Base-by-base conservation (phyloP, 441 rosid species). In the Pelargonium cotyledonis region DNA sequence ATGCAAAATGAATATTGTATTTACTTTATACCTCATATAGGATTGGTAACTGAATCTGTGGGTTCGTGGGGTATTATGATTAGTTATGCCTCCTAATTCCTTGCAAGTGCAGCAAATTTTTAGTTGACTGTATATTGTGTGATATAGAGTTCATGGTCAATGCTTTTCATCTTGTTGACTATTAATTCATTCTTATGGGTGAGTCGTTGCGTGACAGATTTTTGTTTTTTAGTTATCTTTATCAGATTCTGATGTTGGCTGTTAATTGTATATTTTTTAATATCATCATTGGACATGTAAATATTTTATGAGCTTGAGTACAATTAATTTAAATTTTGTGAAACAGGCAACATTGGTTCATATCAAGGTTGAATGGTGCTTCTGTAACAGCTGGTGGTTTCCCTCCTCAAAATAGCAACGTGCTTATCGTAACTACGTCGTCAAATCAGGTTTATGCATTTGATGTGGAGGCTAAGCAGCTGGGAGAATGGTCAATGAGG, bases 271-370 rank as follows among this genome's bases (percentile, higher is more conserved):
- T 31, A 31, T 31, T 31, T 5, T 31, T 31, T 3, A 31, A 31
- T 31, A 31, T 31, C 38, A 31, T 5, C 38, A 31, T 31, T 31
- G 38, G 38, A 31, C 38, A 31, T 31, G 38, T 31, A 31, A 31
- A 31, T 31, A 4, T 31, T 31, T 31, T 1, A 58, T 70, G 68
- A 57, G 67, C 68, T 71, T 38, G 79, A 46, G 43, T 61, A 5
- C 43, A 69, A 68, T 57, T 53, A 21, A 0, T 63, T 55, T 71
- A 53, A 46, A 61, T 69, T n/a, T 65, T 68, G 8, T 78, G 70
- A 68, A 75, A 70, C 87, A 92, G 99, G 85, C 99, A 95, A 76
- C 98, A 95, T 61, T 95, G 99, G 99, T 88, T 90, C 80, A 88
- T 90, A 68, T 85, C 95, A 73, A 89, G 98, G 82, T 78, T 95